Evolutionary conservation across 1,284 basidiomycete genomes (phyloP).

Genomic region (Porogramme epimiltina): DNA sequence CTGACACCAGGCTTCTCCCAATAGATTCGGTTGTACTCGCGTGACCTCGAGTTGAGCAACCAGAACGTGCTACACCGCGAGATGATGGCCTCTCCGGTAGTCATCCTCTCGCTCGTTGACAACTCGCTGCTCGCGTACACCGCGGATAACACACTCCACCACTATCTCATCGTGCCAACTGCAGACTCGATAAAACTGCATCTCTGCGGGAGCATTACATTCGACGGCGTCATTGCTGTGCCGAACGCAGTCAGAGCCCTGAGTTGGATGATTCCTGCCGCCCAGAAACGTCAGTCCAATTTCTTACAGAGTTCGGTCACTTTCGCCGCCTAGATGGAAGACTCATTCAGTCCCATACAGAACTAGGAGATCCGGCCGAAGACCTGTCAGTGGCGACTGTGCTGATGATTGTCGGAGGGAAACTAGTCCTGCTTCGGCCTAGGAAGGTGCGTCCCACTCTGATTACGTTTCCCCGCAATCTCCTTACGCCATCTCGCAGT

Average conservation of each 20-base stretch:
- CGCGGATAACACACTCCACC: slow-evolving; percentile 92
- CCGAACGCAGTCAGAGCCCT: slow-evolving; percentile 88
- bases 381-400: slow-evolving; percentile 95
- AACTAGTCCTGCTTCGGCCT: slow-evolving; percentile 85
- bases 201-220: slow-evolving; percentile 93
- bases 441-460: slow-evolving; percentile 56
- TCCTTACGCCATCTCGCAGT: slow-evolving; percentile 40
- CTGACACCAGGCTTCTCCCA: no score
- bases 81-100: slow-evolving; percentile 74
- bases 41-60: slow-evolving; percentile 89
- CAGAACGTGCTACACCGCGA: slow-evolving; percentile 86
- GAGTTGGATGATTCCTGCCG: slow-evolving; percentile 95
- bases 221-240: slow-evolving; percentile 87
- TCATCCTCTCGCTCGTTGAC: slow-evolving; percentile 90
- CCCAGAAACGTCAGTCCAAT: slow-evolving; percentile 80
- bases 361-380: slow-evolving; percentile 91
- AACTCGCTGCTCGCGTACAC: slow-evolving; percentile 98
- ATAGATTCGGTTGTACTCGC: slow-evolving; percentile 93
- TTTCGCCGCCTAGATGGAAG: no score
- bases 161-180: slow-evolving; percentile 91
- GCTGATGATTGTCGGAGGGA: slow-evolving; percentile 94
- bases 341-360: slow-evolving; percentile 41
- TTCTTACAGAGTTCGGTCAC: not conserved
- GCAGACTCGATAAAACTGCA: slow-evolving; percentile 83
- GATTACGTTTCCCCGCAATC: no score